Evolutionary conservation across 495 filamentous ascomycete genomes (phyloP).

Genomic region (Rhizodiscina lignyota): DNA sequence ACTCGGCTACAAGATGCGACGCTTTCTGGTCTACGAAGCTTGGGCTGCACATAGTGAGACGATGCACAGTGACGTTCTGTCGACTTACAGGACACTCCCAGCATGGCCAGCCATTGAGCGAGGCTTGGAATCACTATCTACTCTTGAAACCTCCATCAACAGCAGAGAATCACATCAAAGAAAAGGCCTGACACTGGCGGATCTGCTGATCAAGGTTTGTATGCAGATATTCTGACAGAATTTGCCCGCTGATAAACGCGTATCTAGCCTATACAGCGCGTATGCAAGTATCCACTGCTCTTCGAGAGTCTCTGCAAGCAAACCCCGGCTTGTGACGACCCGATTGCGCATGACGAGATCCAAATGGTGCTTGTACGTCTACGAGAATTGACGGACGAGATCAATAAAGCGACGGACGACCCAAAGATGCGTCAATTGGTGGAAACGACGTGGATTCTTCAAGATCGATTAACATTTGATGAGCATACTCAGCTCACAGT

Average conservation of each 20-base stretch:
- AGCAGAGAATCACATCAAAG: conserved; percentile 42
- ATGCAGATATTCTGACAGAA: background rate
- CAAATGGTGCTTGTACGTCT: conserved; percentile 56
- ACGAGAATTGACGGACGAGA: conserved; percentile 50
- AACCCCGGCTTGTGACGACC: conserved; percentile 72
- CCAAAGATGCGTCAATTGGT: conserved; percentile 24
- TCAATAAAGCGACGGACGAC: conserved; percentile 56
- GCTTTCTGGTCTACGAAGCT: conserved; percentile 73
- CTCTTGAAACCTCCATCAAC: conserved; percentile 55
- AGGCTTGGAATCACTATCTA: conserved; percentile 73
- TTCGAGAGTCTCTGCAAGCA: conserved; percentile 66
- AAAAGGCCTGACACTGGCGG: conserved; percentile 63
- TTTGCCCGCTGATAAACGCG: background rate
- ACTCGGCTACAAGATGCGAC: too few species aligned
- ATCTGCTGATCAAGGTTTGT: conserved; percentile 78
- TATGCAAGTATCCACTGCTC: conserved; percentile 84
- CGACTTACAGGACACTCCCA: conserved; percentile 48
- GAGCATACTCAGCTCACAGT: conserved; percentile 39
- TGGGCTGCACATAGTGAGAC: conserved; percentile 77
- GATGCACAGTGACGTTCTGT: conserved; percentile 59
- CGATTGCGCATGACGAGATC: conserved; percentile 60
- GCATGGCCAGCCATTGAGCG: conserved; percentile 71
- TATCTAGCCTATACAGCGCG: conserved; percentile 71
- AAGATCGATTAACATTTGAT: conserved; percentile 58
- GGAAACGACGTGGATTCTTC: conserved; percentile 61